Evolutionary conservation across 2,329 filamentous ascomycete species (phyloP), one percentile per base, ranked within the genome.

Genomic region (Tolypocladium sp.): DNA sequence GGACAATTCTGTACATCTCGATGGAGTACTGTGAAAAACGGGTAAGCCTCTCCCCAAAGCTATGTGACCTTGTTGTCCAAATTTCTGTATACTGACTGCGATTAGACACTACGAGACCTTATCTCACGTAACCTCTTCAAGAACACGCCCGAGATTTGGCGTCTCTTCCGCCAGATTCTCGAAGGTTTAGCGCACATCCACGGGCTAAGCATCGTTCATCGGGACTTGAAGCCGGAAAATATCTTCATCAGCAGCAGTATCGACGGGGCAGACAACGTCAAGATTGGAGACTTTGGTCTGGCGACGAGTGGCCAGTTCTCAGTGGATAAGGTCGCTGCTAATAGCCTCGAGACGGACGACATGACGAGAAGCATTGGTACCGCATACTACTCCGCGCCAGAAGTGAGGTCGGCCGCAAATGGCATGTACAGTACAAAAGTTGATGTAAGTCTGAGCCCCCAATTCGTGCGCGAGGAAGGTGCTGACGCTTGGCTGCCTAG

Each of bases 11-110:
- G 49, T 99, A 97, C 71, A 97, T 99, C 59, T 94, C 96, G 61
- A 99, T 99, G 94, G 94, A 99, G 70, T 96, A 97, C 65, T 99
- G 94, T 69, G 93, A 97, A 71, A 94, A 93, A 69, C 85, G 90
- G 64, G 86, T 88, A 76, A 72, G 82, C 74, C 15, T 57, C 27
- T 17, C 17, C 37, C 4, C 27, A 20, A 51, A 12, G 15, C 2
- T n/a, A 17, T n/a, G 4, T 6, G 35, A 13, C 27, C 4, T n/a
- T 17, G 2, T 44, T 17, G 13, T 9, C 57, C 60, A 20, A 2
- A 10, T 60, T 66, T 20, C 49, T 12, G 25, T 13, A 8, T 59
- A 8, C 38, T 42, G 9, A 40, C 35, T 25, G 10, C 2, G 10
- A 12, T 27, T 41, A 75, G 82, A 97, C 94, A 0, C 82, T 99